Conservation (phyloP, 1,284 basidiomycete species). For the Cutaneotrichosporon cutaneum region DNA sequence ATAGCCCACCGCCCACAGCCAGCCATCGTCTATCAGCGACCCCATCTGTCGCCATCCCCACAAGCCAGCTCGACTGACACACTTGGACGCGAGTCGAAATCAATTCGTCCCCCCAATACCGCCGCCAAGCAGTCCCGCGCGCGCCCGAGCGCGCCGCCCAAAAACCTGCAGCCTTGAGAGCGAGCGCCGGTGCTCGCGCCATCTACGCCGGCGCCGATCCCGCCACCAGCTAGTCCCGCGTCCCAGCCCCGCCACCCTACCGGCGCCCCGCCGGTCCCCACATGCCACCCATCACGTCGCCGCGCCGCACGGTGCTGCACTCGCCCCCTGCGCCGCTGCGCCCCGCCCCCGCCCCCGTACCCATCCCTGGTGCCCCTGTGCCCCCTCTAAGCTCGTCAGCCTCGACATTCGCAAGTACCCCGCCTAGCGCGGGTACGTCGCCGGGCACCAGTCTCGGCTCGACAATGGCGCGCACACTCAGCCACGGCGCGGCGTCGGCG, state of each 20-base stretch:
- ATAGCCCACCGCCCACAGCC: not conserved
- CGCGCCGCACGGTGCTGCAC: slow-evolving; percentile 16
- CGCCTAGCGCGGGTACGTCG: slow-evolving; percentile 1
- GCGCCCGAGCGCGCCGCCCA: not conserved
- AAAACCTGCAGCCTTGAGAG: not conserved
- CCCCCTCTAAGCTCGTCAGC: not conserved
- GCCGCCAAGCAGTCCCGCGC: no score
- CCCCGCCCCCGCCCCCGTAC: slow-evolving; percentile 12
- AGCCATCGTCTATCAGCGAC: no score
- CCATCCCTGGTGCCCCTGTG: slow-evolving; percentile 1
- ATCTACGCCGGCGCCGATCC: not conserved
- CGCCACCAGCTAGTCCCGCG: not conserved
- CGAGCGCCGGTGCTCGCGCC: not conserved
- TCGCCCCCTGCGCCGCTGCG: slow-evolving; percentile 8
- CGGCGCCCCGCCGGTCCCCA: not conserved
- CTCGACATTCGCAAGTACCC: slow-evolving; percentile 1
- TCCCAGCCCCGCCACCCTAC: not conserved
- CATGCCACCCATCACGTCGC: slow-evolving; percentile 25
- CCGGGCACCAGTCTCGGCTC: slow-evolving; percentile 1
- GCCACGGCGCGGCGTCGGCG: not conserved
- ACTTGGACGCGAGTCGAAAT: not conserved
- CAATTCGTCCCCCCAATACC: not conserved
- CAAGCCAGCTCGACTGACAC: no score
- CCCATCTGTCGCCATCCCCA: no score
- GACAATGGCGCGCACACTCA: not conserved